Evolutionary conservation across 306 rosid species (phyloP), one percentile per base, ranked within the genome.

Genomic region (Sophora flavescens): DNA sequence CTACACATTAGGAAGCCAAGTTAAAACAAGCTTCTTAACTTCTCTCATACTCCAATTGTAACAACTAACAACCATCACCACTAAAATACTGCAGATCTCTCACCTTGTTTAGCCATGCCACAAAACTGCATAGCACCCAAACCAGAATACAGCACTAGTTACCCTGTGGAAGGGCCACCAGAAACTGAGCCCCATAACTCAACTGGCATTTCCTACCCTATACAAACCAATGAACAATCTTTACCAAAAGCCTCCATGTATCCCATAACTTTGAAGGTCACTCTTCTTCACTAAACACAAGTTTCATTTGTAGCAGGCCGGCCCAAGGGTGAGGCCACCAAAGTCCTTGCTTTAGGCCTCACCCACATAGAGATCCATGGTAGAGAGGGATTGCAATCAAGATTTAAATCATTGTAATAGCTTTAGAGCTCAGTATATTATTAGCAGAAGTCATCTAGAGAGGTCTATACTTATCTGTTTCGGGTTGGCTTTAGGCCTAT

Each of bases 201-300:
- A 16, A 30, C 78, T 68, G 84, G 60, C 58, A 68, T 67, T 59
- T 73, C 87, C 51, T 74, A 83, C 77, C 87, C 84, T 63, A 56
- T 70, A 13, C 78, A 35, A 73, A 61, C 69, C 72, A 74, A 86
- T 45, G 63, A 87, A 1, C 90, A 68, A 8, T 64, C 87, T 51
- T 59, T 80, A 52, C 80, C 73, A 53, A 91, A 85, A 67, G 89
- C 81, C 71, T 7, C 90, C 59, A 67, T 84, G 81, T 84, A 67
- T 69, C 87, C 97, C 16, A 81, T 92, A 36, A 86, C 85, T 80
- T 63, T 92, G 33, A 92, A 90, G 97, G 97, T 89, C 4, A 41
- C 36, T 50, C 47, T 68, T 64, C 78, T 59, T 63, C 6, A 8
- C 50, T 8, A 17, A 30, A 33, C 33, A 50, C 22, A 10, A n/a